Evolutionary conservation across 2,329 filamentous ascomycete genomes (phyloP).

Genomic region (Ramularia collo-cygni): DNA sequence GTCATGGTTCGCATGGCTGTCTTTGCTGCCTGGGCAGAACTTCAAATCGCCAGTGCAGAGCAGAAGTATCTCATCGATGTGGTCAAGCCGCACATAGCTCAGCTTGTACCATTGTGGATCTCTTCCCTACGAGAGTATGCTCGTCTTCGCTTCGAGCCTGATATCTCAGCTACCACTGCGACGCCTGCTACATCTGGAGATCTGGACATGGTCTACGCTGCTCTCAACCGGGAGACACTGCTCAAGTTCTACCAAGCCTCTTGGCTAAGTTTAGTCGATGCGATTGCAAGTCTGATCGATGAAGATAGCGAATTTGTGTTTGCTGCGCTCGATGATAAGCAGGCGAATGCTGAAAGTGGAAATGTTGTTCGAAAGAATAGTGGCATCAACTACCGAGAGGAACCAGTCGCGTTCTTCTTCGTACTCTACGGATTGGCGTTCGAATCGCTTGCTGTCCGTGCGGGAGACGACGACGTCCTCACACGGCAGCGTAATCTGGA

Average conservation of each 20-base stretch:
- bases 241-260: slow-evolving; percentile 95
- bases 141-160: slow-evolving; percentile 86
- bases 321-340: slow-evolving; percentile 85
- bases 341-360: slow-evolving; percentile 22
- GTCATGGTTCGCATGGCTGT: slow-evolving; percentile 99
- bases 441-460: slow-evolving; percentile 82
- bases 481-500: slow-evolving; percentile 49
- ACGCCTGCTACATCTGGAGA: slow-evolving; percentile 64
- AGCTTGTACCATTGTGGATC: slow-evolving; percentile 86
- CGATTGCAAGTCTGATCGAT: slow-evolving; percentile 93
- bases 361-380: slow-evolving; percentile 52
- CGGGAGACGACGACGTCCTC: slow-evolving; percentile 45
- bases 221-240: slow-evolving; percentile 86
- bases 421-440: slow-evolving; percentile 95
- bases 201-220: slow-evolving; percentile 88
- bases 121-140: slow-evolving; percentile 91
- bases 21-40: slow-evolving; percentile 92
- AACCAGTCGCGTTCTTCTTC: slow-evolving; percentile 98
- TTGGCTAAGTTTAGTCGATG: slow-evolving; percentile 94
- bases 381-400: slow-evolving; percentile 95
- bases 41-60: slow-evolving; percentile 90
- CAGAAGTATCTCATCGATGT: slow-evolving; percentile 85
- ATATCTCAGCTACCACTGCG: slow-evolving; percentile 85
- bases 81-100: slow-evolving; percentile 81
- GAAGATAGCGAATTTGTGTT: slow-evolving; percentile 98